Conservation (phyloP, 805 yeast species). For the Torulaspora maleeae region DNA sequence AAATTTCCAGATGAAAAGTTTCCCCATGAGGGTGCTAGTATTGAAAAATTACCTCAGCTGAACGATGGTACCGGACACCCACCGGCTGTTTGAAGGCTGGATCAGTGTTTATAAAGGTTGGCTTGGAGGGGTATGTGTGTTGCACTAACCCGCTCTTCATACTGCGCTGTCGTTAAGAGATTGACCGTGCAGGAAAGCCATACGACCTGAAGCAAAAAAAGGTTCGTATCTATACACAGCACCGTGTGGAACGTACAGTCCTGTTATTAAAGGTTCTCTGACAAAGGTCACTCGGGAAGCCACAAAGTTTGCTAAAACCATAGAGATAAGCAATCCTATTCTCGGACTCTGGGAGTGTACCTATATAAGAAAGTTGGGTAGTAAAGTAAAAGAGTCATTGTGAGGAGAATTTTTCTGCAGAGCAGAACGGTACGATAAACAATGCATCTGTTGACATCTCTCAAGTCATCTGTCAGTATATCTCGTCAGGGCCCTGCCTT, state of each 20-base stretch:
- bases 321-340: neutral
- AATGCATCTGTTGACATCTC: conserved; percentile 6
- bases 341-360: neutral
- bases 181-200: neutral
- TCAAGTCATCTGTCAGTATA: conserved; percentile 5
- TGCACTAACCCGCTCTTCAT: neutral
- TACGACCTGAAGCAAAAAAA: conserved; percentile 3
- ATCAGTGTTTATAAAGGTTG: neutral
- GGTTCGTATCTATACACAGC: neutral
- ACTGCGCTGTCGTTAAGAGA: conserved; percentile 1
- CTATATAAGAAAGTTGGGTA: conserved; percentile 1
- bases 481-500: conserved; percentile 4
- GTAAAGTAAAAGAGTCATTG: neutral
- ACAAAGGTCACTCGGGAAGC: neutral
- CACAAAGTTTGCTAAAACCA: neutral
- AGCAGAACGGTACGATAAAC: too few relatives aligned
- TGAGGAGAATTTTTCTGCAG: too few relatives aligned
- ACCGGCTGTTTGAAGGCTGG: neutral
- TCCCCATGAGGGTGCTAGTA: neutral
- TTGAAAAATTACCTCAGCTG: conserved; percentile 2
- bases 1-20: neutral
- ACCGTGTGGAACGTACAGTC: neutral
- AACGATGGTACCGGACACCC: too few relatives aligned
- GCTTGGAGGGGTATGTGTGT: neutral
- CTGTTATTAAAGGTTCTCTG: neutral